Percentiles rank a stretch among this genome's conserved stretches.
These are phyloP conservation scores for Phytopythium sindhum DNA, from an alignment of 352 stramenopile genomes.

Conservation along the genomic window DNA sequence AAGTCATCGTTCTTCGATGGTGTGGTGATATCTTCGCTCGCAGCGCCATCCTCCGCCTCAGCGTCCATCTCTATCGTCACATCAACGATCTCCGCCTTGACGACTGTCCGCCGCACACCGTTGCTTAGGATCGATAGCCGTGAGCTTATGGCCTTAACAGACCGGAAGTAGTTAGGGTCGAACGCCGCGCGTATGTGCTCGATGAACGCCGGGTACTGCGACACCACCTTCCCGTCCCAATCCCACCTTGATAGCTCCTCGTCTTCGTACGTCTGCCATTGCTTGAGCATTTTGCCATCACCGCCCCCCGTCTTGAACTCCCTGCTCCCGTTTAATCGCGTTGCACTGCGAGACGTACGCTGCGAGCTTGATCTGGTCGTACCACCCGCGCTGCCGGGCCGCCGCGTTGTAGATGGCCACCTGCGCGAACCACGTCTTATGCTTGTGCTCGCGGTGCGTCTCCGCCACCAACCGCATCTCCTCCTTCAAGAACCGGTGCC, in stretches of 20 bases:
- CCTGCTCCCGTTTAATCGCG: background rate
- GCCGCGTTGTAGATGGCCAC: background rate
- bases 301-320: background rate
- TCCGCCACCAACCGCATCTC: background rate
- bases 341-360: too few species aligned
- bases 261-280: background rate
- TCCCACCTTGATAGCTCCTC: background rate
- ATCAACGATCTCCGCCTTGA: background rate
- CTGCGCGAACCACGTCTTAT: background rate
- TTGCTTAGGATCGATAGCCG: background rate
- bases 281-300: too few species aligned
- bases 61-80: too few species aligned
- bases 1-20: background rate
- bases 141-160: background rate
- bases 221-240: background rate
- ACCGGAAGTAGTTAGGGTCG: constrained; percentile 1
- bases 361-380: background rate
- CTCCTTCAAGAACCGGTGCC: background rate
- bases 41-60: too few species aligned
- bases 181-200: background rate
- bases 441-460: background rate
- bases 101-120: too few species aligned
- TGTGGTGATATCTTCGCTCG: too few species aligned
- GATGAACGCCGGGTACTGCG: background rate
- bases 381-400: background rate